Evolutionary conservation across 2,329 filamentous ascomycete species (phyloP), one percentile per base, ranked within the genome.

Genomic region (Aplosporella prunicola): DNA sequence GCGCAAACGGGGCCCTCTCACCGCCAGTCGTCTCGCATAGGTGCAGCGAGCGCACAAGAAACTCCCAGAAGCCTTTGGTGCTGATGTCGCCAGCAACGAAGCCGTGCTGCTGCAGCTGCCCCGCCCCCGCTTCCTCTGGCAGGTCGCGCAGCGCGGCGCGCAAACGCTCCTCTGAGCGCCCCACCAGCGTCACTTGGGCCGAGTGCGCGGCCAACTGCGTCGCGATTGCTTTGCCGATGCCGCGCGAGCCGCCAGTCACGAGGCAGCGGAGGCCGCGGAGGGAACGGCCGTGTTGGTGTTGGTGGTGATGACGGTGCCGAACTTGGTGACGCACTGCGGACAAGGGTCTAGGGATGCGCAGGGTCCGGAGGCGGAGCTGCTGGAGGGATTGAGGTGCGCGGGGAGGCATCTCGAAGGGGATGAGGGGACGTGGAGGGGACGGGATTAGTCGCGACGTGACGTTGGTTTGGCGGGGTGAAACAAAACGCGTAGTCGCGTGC

Each of bases 151-250:
- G 5, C 13, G 37, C 37, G 30, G 20, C 4, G 5, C 10, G 25
- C 7, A 60, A 50, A 6, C 37, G 20, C 3, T 42, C 9, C 25
- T 49, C 37, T 24, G 48, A 49, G 37, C 58, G 57, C 1, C 55
- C 52, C 35, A 61, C 32, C 1, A 61, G 43, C 0, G 56, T 58
- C 32, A 51, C 53, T 23, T 48, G 47, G 45, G 55, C 55, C 3
- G 40, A 35, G 13, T 52, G 46, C 14, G 41, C 38, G 22, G 57
- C 51, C 34, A 63, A 52, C 32, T 51, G 48, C 20, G 51, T 50
- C 1, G 58, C 59, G 16, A 59, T 61, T 14, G 56, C 43, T 15
- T 57, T 54, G 24, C 60, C 60, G 40, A 63, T 60, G 28, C 59
- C 60, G 27, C 56, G 52, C 38, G 48, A 52, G 23, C 56, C 58